A percentile compares a stretch with the other conserved stretches of the same genome.
phyloP scores from a whole-genome alignment of 176 grass and related monocot species.

The Rhynchospora tenuis region DNA sequence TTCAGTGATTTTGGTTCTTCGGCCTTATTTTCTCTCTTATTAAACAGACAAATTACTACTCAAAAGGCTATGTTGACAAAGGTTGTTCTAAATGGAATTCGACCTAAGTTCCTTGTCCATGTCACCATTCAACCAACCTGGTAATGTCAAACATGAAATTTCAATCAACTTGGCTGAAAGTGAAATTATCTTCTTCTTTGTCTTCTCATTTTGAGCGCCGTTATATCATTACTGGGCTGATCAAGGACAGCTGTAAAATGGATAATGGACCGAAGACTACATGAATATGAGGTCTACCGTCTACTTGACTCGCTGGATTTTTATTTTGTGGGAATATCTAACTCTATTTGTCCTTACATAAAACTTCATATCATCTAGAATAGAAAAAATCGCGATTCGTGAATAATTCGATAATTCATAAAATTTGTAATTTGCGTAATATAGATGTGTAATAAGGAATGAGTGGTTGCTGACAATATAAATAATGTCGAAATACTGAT shows the following conservation, averaged over 20 bases:
- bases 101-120: conserved; percentile 3
- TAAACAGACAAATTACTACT: not conserved
- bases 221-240: not conserved
- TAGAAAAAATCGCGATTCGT: no score
- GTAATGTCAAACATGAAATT: not conserved
- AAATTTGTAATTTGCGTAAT: no score
- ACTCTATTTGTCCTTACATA: not conserved
- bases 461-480: no score
- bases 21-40: not conserved
- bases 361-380: no score
- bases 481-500: no score
- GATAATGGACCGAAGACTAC: not conserved
- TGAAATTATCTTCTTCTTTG: not conserved
- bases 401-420: no score
- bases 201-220: not conserved
- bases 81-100: not conserved
- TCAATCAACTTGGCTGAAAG: not conserved
- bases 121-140: not conserved
- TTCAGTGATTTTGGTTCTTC: not conserved
- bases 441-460: no score
- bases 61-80: not conserved
- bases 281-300: no score
- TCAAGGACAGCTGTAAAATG: not conserved
- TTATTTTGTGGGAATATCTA: not conserved
- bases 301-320: conserved; percentile 3